Evolutionary conservation across 2,329 filamentous ascomycete species (phyloP), one percentile per base, ranked within the genome.

Genomic region (Aspergillus melleus): DNA sequence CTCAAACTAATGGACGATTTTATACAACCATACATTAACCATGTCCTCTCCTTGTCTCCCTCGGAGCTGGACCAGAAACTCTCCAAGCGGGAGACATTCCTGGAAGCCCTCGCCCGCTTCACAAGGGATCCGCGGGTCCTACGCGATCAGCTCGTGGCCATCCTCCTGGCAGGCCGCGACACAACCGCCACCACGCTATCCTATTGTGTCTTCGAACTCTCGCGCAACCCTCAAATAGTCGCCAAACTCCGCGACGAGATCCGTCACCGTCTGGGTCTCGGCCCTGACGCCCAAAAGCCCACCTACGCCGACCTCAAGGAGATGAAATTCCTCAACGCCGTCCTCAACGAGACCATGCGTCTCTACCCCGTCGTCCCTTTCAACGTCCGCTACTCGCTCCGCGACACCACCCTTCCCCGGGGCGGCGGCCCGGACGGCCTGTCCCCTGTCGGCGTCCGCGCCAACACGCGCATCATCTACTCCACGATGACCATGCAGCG

Each of bases 151-250:
- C 81, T 96, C 52, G 84, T 95, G 16, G 88, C 89, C 49, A 85
- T 96, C 11, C 84, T 97, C 2, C 84, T 97, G 16, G 93, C 93
- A 1, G 92, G 91, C 14, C 74, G 79, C 20, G 93, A 97, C 75
- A 96, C 93, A 14, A 97, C 93, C 0, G 92, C 92, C 30, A 86
- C 83, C 16, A 92, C 90, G 0, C 82, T 97, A 0, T 90, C 88
- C 0, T 96, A 92, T 89, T 82, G 86, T 39, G 82, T 96, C 60
- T 96, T 95, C 75, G 91, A 96, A 75, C 83, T 97, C 2, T 85
- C 88, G 42, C 86, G 87, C 16, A 83, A 91, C 65, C 91, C 92
- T 0, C 79, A 85, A 2, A 82, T 86, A 2, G 84, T 92, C 3
- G 73, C 79, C 55, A 90, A 87, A 72, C 82, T 97, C 54, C 87